Conservation (phyloP, 805 yeast species). For the Candida vartiovaarae region DNA sequence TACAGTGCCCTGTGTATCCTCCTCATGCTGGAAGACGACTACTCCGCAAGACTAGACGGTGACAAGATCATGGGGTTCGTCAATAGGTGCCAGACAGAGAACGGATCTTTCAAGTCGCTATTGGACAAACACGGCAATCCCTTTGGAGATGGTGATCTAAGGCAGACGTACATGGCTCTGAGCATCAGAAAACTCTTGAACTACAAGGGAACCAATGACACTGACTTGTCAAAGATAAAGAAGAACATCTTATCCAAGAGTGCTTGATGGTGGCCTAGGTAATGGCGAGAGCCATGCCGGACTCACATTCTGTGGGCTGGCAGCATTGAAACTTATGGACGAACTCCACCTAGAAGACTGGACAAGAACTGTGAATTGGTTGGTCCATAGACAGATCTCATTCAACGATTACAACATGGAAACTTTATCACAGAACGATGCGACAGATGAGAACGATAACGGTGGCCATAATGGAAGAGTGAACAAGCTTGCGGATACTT, state of each 20-base stretch:
- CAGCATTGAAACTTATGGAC: conserved; percentile 42
- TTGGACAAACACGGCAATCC: conserved; percentile 29
- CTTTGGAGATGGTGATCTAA: conserved; percentile 59
- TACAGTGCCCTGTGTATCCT: conserved; percentile 62
- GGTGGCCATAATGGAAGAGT: conserved; percentile 87
- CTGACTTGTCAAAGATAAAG: conserved; percentile 35
- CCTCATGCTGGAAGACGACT: conserved; percentile 41
- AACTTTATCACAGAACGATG: conserved; percentile 24
- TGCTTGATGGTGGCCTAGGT: conserved; percentile 70
- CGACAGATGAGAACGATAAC: conserved; percentile 39
- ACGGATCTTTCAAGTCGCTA: conserved; percentile 51
- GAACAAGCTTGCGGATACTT: conserved; percentile 80
- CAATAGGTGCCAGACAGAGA: conserved; percentile 47
- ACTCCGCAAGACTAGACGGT: conserved; percentile 32
- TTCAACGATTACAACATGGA: conserved; percentile 25
- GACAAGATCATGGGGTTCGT: conserved; percentile 47
- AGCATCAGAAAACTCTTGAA: conserved; percentile 49
- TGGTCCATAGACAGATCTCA: conserved; percentile 55
- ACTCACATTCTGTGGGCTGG: conserved; percentile 76
- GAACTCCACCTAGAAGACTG: conserved; percentile 22
- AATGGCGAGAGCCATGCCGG: conserved; percentile 79
- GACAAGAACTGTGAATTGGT: conserved; percentile 46
- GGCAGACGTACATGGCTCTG: conserved; percentile 70
- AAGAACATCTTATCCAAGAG: conserved; percentile 29
- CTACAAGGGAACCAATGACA: conserved; percentile 11